Conservation (phyloP, 2,329 filamentous ascomycete species). For the Aspergillus versicolor region DNA sequence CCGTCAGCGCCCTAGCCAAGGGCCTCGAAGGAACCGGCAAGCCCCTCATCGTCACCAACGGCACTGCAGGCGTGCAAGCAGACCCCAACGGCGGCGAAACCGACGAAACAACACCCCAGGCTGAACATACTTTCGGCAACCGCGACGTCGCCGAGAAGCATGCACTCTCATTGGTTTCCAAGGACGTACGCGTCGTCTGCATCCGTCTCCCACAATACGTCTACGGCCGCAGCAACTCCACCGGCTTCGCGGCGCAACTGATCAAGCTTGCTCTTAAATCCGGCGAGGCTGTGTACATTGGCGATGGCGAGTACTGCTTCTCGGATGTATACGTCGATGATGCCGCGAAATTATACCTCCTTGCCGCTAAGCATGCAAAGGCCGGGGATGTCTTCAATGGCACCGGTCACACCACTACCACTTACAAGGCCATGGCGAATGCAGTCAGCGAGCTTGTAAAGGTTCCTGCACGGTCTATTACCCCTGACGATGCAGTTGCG, state of each 20-base stretch:
- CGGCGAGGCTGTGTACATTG: slow-evolving; percentile 35
- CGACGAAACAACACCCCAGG: slow-evolving; percentile 15
- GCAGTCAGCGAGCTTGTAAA: slow-evolving; percentile 36
- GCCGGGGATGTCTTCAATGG: slow-evolving; percentile 39
- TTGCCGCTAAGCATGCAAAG: slow-evolving; percentile 40
- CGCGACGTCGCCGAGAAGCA: slow-evolving; percentile 27
- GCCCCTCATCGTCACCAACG: slow-evolving; percentile 39
- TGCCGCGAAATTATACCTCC: slow-evolving; percentile 37
- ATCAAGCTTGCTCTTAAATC: slow-evolving; percentile 26
- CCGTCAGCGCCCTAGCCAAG: slow-evolving; percentile 38
- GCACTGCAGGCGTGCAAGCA: slow-evolving; percentile 31
- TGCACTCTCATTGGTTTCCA: slow-evolving; percentile 16
- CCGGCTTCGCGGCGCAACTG: slow-evolving; percentile 24
- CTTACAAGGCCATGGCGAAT: slow-evolving; percentile 16
- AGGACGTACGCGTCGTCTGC: slow-evolving; percentile 34
- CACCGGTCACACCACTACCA: slow-evolving; percentile 36
- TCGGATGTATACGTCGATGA: slow-evolving; percentile 40
- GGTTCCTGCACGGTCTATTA: slow-evolving; percentile 30
- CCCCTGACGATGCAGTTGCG: slow-evolving; percentile 27
- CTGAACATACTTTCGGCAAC: slow-evolving; percentile 18
- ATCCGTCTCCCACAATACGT: slow-evolving; percentile 42
- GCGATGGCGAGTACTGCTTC: slow-evolving; percentile 39
- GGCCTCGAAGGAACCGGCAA: slow-evolving; percentile 33
- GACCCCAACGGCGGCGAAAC: slow-evolving; percentile 33
- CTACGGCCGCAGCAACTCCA: slow-evolving; percentile 31